Conservation (phyloP, 306 rosid genomes). For the Quercus wislizeni region DNA sequence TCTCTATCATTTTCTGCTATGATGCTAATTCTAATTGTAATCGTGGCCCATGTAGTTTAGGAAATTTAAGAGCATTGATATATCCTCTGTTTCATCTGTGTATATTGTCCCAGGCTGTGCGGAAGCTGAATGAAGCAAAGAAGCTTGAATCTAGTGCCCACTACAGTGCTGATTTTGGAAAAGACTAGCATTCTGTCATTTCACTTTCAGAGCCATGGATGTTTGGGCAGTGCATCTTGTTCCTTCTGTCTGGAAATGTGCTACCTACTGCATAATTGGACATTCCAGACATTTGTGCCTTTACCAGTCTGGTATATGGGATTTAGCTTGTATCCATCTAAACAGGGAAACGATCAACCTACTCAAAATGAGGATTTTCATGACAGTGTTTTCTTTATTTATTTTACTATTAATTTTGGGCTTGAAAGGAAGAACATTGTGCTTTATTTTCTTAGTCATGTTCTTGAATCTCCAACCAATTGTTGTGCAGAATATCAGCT, state of each 20-base stretch:
- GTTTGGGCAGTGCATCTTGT: slow-evolving; percentile 40
- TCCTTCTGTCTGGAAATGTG: slow-evolving; percentile 7
- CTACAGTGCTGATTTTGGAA: slow-evolving; percentile 82
- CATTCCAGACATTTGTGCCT: slow-evolving; percentile 16
- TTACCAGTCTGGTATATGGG: slow-evolving; percentile 3
- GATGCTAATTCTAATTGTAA: background rate
- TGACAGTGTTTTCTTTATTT: slow-evolving; percentile 18
- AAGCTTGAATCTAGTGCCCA: slow-evolving; percentile 91
- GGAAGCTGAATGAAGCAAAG: slow-evolving; percentile 92
- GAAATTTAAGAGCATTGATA: background rate
- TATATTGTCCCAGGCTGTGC: slow-evolving; percentile 66
- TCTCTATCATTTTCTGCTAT: background rate
- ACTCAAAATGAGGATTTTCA: background rate
- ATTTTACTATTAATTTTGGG: background rate
- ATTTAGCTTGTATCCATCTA: slow-evolving; percentile 11
- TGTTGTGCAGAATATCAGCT: background rate
- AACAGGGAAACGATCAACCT: slow-evolving; percentile 12
- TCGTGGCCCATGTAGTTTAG: background rate
- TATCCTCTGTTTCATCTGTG: background rate
- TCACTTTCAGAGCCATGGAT: slow-evolving; percentile 36
- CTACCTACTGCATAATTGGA: slow-evolving; percentile 5
- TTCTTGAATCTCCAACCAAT: background rate
- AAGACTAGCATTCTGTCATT: slow-evolving; percentile 41
- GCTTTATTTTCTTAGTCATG: background rate
- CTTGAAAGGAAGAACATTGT: background rate